Conservation (phyloP, 1,284 basidiomycete species). For the Porogramme epimiltina region DNA sequence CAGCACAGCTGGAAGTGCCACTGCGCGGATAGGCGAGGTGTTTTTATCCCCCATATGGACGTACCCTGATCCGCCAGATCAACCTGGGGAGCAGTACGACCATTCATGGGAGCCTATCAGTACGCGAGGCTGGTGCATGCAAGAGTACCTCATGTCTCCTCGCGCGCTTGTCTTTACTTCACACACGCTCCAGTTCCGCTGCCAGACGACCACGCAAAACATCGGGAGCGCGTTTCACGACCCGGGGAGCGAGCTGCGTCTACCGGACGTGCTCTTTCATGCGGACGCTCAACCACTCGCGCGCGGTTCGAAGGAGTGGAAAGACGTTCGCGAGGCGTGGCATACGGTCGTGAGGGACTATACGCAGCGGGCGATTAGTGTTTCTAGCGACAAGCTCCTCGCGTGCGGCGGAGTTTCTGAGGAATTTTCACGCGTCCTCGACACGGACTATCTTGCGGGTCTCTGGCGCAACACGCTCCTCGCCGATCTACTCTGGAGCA, state of each 20-base stretch:
- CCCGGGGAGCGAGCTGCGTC: neutral
- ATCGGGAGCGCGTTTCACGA: neutral
- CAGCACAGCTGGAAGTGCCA: neutral
- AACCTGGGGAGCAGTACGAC: neutral
- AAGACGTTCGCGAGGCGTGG: neutral
- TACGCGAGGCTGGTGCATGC: slow-evolving; percentile 9
- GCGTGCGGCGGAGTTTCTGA: neutral
- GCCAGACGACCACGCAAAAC: slow-evolving; percentile 2
- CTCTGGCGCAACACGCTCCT: slow-evolving; percentile 1
- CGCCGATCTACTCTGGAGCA: neutral
- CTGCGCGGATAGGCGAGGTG: too few relatives aligned
- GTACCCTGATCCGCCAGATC: too few relatives aligned
- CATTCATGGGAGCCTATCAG: neutral
- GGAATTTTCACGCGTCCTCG: neutral
- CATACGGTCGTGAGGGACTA: neutral
- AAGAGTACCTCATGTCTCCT: slow-evolving; percentile 4
- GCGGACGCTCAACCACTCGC: neutral
- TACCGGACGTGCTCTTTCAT: neutral
- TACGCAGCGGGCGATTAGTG: neutral
- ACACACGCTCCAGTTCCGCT: slow-evolving; percentile 3
- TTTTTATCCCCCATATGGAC: too few relatives aligned
- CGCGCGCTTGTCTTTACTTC: slow-evolving; percentile 8
- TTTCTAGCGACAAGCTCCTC: slow-evolving; percentile 6
- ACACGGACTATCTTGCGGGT: neutral
- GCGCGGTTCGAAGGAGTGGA: neutral